Evolutionary conservation across 192 early-diverging fungal species (phyloP).

Genomic region (Globomyces pollinis-pini): DNA sequence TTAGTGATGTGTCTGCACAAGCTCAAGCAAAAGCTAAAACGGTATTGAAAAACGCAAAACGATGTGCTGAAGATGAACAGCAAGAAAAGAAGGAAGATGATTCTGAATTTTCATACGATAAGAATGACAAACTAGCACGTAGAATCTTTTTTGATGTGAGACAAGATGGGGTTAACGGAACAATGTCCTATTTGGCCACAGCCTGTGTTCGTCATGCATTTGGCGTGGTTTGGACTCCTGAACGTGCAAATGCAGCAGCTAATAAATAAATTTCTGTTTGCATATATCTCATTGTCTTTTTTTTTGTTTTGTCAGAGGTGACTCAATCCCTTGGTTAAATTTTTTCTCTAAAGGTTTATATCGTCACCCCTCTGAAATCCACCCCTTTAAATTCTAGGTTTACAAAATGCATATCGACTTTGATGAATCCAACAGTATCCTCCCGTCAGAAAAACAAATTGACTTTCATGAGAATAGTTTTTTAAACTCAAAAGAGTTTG

Average conservation of each 20-base stretch:
- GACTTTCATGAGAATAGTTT: no score
- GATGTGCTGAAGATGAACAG: not conserved
- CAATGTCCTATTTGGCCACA: conserved; percentile 54
- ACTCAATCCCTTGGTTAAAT: not conserved
- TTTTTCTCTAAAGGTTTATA: no score
- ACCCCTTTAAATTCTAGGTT: no score
- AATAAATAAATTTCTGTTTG: not conserved
- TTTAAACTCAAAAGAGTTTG: conserved; percentile 31
- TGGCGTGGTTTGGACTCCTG: conserved; percentile 30
- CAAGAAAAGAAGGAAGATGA: conserved; percentile 5
- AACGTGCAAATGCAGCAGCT: not conserved
- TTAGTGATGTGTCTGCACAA: not conserved
- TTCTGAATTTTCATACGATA: conserved; percentile 43
- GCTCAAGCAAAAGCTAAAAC: not conserved
- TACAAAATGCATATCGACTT: no score
- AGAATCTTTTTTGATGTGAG: conserved; percentile 75
- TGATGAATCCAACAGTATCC: no score
- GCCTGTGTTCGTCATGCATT: conserved; percentile 32
- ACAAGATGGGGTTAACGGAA: conserved; percentile 57
- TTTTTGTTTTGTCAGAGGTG: not conserved
- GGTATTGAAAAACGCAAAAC: not conserved
- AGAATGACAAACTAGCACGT: conserved; percentile 55
- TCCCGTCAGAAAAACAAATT: no score
- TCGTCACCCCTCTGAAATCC: no score
- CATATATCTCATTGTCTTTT: not conserved